These are phyloP conservation scores for Fraxinus greggii DNA, from an alignment of 305 asterid species.

Conservation along the genomic window DNA sequence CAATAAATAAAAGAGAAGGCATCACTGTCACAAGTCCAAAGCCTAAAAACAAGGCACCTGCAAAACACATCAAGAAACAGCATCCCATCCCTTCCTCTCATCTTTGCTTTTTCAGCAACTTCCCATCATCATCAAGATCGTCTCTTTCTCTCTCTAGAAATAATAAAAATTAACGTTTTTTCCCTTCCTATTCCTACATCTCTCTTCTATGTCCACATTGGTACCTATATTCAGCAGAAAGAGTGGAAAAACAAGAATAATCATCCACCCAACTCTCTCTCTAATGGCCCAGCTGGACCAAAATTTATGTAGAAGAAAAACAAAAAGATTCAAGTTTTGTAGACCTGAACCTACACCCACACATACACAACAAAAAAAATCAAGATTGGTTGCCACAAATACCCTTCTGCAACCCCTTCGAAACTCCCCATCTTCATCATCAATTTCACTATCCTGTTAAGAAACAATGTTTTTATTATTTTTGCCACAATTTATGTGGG, in stretches of 20 bases:
- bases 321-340: conserved; percentile 9
- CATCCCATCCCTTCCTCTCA: conserved; percentile 24
- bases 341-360: conserved; percentile 33
- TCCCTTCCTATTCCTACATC: conserved; percentile 29
- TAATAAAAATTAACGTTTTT: conserved; percentile 9
- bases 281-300: conserved; percentile 84
- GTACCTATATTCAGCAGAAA: conserved; percentile 32
- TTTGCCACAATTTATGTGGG: conserved; percentile 57
- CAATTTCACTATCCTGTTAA: conserved; percentile 56
- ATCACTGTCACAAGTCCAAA: conserved; percentile 52
- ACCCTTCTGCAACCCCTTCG: conserved; percentile 77
- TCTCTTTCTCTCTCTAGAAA: conserved; percentile 34
- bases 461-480: conserved; percentile 36
- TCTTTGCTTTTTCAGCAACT: conserved; percentile 42
- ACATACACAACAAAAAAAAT: conserved; percentile 27
- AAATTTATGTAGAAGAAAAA: conserved; percentile 38
- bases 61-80: conserved; percentile 39
- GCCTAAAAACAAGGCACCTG: conserved; percentile 58
- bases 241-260: conserved; percentile 25
- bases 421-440: conserved; percentile 60
- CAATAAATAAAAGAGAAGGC: conserved; percentile 21
- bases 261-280: conserved; percentile 36
- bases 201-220: conserved; percentile 12
- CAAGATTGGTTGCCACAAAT: conserved; percentile 58
- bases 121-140: conserved; percentile 31